Conservation (phyloP, 306 rosid genomes). For the Chamaecrista fasciculata region DNA sequence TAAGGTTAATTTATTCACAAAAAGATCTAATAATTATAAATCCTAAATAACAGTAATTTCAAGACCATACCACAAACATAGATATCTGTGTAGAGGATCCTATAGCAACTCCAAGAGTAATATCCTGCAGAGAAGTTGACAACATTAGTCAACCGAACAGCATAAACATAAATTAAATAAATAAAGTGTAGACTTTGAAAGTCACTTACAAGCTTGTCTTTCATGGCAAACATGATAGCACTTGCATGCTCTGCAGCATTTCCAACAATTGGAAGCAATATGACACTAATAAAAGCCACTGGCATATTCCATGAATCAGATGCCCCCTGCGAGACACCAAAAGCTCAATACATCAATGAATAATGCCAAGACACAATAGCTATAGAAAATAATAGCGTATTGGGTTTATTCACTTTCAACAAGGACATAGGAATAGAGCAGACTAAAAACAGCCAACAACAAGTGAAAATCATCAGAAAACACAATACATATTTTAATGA, state of each 20-base stretch:
- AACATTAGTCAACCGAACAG: constrained; percentile 31
- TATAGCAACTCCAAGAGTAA: constrained; percentile 88
- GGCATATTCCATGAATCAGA: constrained; percentile 74
- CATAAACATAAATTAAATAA: neutral
- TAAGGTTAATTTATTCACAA: neutral
- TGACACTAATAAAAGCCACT: constrained; percentile 83
- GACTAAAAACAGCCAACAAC: neutral
- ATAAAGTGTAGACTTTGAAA: constrained; percentile 24
- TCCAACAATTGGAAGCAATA: constrained; percentile 85
- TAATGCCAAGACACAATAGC: neutral
- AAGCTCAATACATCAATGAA: constrained; percentile 13
- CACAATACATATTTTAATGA: constrained; percentile 5
- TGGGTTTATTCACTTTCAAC: neutral
- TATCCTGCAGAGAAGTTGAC: constrained; percentile 56
- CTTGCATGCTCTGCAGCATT: constrained; percentile 71
- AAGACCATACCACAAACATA: constrained; percentile 83
- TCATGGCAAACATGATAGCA: constrained; percentile 95
- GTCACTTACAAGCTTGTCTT: constrained; percentile 89
- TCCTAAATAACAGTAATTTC: constrained; percentile 18
- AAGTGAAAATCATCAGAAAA: neutral
- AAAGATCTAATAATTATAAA: constrained; percentile 1
- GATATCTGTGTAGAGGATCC: constrained; percentile 95
- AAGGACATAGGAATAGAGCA: neutral
- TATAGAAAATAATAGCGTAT: neutral
- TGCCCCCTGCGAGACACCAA: constrained; percentile 69